Evolutionary conservation across 768 basidiomycete species (phyloP), one percentile per base, ranked within the genome.

Genomic region (Xanthoconium stramineum): DNA sequence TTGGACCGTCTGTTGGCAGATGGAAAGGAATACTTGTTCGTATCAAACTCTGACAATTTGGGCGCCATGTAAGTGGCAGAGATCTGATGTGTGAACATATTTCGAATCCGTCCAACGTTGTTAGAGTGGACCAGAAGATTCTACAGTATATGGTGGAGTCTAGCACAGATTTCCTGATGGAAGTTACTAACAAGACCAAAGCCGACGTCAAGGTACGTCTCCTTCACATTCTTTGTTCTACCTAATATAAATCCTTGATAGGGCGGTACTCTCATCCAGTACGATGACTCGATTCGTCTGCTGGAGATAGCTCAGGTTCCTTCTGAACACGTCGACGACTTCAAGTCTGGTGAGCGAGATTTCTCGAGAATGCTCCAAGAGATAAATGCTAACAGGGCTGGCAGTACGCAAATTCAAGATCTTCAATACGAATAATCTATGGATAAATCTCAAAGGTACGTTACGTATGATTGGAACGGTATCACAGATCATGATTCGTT

Each of bases 11-110:
- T 98, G 42, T 75, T 98, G 53, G 78, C 87, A 12, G 89, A 91
- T 61, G 95, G 95, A 73, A 97, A 96, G 73, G 93, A 98, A 76
- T 98, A 96, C 76, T 83, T 97, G 64, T 98, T 97, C 69, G 91
- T 94, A 52, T 96, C 94, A 73, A 98, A 98, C 81, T 94, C 94
- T 46, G 95, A 97, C 75, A 97, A 97, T 74, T 74, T 98, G 69
- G 94, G 94, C 69, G 95, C 94, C 60, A 86, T 88, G 86, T 89
- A 74, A 63, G 84, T 76, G 15, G n/a, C 52, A 43, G 51, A 17
- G 20, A 29, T 43, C 43, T 47, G 11, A 20, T n/a, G 51, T 53
- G 32, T 40, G 50, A 59, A 30, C 47, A 20, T 50, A 47, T 35
- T 39, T 47, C 47, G 19, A 57, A 61, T 32, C 37, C 29, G 33